Evolutionary conservation across 148 eudicot genomes (phyloP), one percentile per base, ranked within the genome.

Genomic region (Rhododendron henanense): DNA sequence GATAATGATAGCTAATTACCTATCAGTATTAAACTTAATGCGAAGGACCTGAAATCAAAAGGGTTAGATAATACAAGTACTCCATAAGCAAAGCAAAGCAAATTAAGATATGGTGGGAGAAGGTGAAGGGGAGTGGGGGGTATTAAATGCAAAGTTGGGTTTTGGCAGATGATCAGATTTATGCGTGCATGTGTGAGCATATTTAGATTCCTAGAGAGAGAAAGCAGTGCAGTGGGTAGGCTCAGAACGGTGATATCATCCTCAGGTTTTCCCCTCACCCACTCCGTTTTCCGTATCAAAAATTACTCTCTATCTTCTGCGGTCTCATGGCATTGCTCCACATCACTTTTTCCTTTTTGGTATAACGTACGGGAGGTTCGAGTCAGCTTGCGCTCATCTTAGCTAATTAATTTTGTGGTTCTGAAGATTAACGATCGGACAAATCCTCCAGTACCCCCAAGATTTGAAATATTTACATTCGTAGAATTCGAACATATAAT

Each of bases 121-220:
- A 13, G 5, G 28, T 9, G 75, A 10, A n/a, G 16, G 48, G 57
- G 19, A 18, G 53, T 10, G 48, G 21, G 7, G 13, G 47, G 69
- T 75, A 75, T 35, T 75, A 75, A 75, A 75, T 75, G 48, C 13
- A 6, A 18, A 19, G 81, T 50, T 37, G 16, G 33, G 35, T 77
- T 41, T 71, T 65, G 59, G 59, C 79, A 50, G 21, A 63, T 71
- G 39, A 39, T 48, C 78, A 79, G 90, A 85, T 74, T 84, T 87
- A 90, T 88, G 93, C 91, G 93, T 91, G 91, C 90, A 81, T 79
- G 88, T 90, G 91, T 86, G 86, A 85, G 81, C 90, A 84, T 59
- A 15, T 76, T 35, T 63, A 48, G 79, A 39, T 21, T 75, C 45
- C 7, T 19, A 74, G n/a, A 37, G 78, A 73, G 41, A 73, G 41